Base-by-base conservation (phyloP, 2,329 filamentous ascomycete species). In the Botrytis hyacinthi region DNA sequence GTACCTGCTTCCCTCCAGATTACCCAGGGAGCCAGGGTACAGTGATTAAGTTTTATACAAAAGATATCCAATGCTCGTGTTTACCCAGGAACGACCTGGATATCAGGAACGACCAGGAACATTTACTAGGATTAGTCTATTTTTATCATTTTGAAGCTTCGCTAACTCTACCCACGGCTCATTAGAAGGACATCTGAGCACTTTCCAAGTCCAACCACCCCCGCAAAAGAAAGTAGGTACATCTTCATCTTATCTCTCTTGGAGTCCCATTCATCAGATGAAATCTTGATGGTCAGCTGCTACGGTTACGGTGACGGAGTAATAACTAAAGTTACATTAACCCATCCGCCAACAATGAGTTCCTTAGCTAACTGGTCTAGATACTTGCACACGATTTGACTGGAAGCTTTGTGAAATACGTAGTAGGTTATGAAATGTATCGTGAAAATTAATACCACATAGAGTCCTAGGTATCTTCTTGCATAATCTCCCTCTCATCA, bases 251-350 rank as follows among this genome's bases (percentile, higher is more conserved):
- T 40, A 67, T 67, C 42, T 65, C n/a, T 22, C 22, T 22, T 44
- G 16, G 29, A 22, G 18, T 12, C 29, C 62, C 29, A 22, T 46
- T 65, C 46, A 67, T 67, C 63, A 67, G 32, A 67, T 54, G 65
- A 67, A 67, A 67, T 51, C 65, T 40, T 29, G 35, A 37, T 16
- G 42, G 32, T 67, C 65, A 67, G 65, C 65, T 67, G 65, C 20
- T 48, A 20, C 26, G 26, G 26, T 14, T 16, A 7, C 26, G 48
- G 48, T 57, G 51, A 57, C n/a, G 51, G n/a, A 18, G 51, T 18
- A 57, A 57, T 57, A 29, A 29, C n/a, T 7, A 9, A 57, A 57
- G 51, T 57, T 29, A 57, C 51, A 57, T 57, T 29, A 6, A 29
- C n/a, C 48, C 48, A 51, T 26, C 46, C 46, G 46, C 22, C 26